Base-by-base conservation (phyloP, 805 yeast species). In the Candida pseudofarinosa region DNA sequence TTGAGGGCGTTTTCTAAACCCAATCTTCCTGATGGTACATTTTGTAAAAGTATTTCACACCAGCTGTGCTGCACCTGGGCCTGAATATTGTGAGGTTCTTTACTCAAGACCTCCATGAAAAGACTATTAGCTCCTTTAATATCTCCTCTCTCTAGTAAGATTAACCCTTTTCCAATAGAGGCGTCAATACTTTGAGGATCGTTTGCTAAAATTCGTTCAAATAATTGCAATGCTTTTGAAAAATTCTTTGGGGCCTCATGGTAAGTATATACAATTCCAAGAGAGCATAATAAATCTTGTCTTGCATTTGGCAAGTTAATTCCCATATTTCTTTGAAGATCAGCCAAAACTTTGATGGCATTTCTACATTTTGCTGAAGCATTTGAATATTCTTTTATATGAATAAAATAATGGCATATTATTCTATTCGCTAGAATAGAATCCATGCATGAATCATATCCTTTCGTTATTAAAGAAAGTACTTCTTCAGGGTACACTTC, bases 161-260 rank as follows among this genome's bases (percentile, higher is more conserved):
- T 85, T 51, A 85, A 66, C 1, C 93, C 95, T 58, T 84, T 86
- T 10, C 98, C 98, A 33, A 90, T 74, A 42, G 77, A 71, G 0
- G 96, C 96, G 37, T 72, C 73, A 4, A 74, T 63, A 51, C 81
- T 79, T 3, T 60, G 53, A 3, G 75, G 73, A 44, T 64, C 67
- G 3, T 53, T 54, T 14, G 47, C 49, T 19, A 88, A 67, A 3
- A 89, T 79, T 18, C 70, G 65, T 31, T 85, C 84, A 60, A 84
- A 93, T 13, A 89, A 60, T 38, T 78, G 79, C 20, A 84, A 56
- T 0, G 99, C 98, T 19, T 82, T 71, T 2, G 77, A 71, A 55
- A 79, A 88, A 62, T 91, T 86, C 60, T 88, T 88, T 8, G 98
- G 99, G 0, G 97, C 85, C 59, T 91, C 96, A 55, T 82, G 77